Conservation (phyloP, 345 rosid genomes). For the Lepidium africanum region DNA sequence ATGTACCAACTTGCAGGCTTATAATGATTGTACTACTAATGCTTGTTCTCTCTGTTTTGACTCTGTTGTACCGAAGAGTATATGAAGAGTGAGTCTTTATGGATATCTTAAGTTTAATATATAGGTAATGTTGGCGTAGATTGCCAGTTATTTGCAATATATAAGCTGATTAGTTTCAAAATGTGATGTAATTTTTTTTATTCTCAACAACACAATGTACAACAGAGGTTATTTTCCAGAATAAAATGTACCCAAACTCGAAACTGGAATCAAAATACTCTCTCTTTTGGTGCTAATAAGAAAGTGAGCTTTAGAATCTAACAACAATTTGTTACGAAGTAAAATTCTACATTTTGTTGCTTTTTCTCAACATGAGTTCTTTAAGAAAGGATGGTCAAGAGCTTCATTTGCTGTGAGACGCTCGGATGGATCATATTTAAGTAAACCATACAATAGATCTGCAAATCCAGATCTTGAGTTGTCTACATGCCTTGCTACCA, state of each 20-base stretch:
- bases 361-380: constrained; percentile 18
- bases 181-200: not conserved
- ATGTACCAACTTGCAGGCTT: too few species aligned
- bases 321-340: not conserved
- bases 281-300: constrained; percentile 6
- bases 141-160: not conserved
- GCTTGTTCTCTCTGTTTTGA: too few species aligned
- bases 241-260: not conserved
- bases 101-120: not conserved
- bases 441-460: constrained; percentile 52
- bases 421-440: constrained; percentile 60
- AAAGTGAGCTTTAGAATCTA: constrained; percentile 4
- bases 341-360: constrained; percentile 13
- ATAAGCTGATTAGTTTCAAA: not conserved
- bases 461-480: constrained; percentile 37
- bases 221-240: constrained; percentile 13
- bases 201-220: constrained; percentile 20
- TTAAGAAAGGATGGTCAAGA: constrained; percentile 67
- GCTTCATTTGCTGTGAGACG: constrained; percentile 65
- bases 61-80: not conserved
- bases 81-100: not conserved
- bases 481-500: constrained; percentile 44
- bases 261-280: not conserved
- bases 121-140: not conserved
- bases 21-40: too few species aligned